Conservation (phyloP, 306 rosid species). For the Casuarina glauca region DNA sequence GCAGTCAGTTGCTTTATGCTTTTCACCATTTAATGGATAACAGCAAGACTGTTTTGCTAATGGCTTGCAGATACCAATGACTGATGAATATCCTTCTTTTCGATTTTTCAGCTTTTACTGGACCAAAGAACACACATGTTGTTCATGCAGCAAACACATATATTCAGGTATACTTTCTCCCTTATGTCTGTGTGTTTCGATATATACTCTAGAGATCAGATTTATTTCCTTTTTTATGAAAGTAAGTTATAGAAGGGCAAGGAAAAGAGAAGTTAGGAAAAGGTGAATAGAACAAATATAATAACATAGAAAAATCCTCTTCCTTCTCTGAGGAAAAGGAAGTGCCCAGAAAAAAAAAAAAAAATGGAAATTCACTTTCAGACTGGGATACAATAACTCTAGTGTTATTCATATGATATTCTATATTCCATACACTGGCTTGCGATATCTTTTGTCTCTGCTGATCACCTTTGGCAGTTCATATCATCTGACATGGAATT, state of each 20-base stretch:
- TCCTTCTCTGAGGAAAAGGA: not conserved
- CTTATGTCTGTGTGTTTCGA: not conserved
- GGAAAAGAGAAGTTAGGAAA: not conserved
- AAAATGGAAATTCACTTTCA: no score
- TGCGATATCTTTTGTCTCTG: not conserved
- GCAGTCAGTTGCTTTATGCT: slow-evolving; percentile 4
- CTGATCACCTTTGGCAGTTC: not conserved
- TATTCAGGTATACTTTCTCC: slow-evolving; percentile 64
- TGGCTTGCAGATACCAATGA: slow-evolving; percentile 27
- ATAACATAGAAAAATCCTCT: not conserved
- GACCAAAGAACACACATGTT: slow-evolving; percentile 59
- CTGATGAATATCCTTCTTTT: slow-evolving; percentile 33
- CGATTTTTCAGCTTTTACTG: slow-evolving; percentile 73
- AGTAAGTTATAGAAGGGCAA: not conserved
- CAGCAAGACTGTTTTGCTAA: slow-evolving; percentile 21
- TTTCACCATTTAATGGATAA: slow-evolving; percentile 20
- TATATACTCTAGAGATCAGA: not conserved
- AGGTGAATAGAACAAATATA: not conserved
- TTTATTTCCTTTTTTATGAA: not conserved
- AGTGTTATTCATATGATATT: not conserved
- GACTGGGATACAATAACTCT: no score
- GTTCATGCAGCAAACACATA: slow-evolving; percentile 84
- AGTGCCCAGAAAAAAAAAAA: no score
- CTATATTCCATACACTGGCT: not conserved
- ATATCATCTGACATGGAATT: not conserved